phyloP scores from a whole-genome alignment of 1,284 basidiomycete genomes.

The Taiwanofungus camphoratus region DNA sequence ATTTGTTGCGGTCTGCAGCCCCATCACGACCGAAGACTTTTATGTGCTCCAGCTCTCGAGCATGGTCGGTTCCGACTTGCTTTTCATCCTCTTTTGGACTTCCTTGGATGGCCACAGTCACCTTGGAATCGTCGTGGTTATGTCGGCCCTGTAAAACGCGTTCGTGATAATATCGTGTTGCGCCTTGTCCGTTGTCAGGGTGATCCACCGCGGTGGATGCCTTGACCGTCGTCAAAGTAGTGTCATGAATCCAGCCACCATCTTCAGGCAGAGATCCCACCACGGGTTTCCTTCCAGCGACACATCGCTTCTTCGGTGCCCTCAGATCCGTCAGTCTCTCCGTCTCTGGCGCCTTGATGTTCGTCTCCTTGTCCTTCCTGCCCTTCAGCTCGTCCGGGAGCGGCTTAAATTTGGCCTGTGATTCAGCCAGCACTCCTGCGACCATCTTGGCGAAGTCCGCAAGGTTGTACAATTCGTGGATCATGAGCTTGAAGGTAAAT shows the following conservation, averaged over 20 bases:
- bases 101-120: too few species aligned
- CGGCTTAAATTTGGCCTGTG: slow-evolving; percentile 26
- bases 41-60: too few species aligned
- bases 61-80: too few species aligned
- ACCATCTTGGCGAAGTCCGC: slow-evolving; percentile 58
- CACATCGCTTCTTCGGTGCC: slow-evolving; percentile 3
- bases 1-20: too few species aligned
- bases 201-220: background rate
- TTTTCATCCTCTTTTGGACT: too few species aligned
- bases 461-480: slow-evolving; percentile 56
- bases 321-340: background rate
- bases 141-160: too few species aligned
- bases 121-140: too few species aligned
- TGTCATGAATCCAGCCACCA: background rate
- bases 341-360: background rate
- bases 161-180: too few species aligned
- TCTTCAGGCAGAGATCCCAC: background rate
- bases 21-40: too few species aligned
- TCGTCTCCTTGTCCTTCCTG: background rate
- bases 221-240: background rate
- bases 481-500: slow-evolving; percentile 61
- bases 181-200: too few species aligned
- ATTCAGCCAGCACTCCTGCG: slow-evolving; percentile 46
- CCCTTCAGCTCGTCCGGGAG: background rate
- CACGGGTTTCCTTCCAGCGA: background rate